These are phyloP conservation scores for Suhomyces pyralidae DNA, from an alignment of 805 yeast genomes.

Conservation along the genomic window DNA sequence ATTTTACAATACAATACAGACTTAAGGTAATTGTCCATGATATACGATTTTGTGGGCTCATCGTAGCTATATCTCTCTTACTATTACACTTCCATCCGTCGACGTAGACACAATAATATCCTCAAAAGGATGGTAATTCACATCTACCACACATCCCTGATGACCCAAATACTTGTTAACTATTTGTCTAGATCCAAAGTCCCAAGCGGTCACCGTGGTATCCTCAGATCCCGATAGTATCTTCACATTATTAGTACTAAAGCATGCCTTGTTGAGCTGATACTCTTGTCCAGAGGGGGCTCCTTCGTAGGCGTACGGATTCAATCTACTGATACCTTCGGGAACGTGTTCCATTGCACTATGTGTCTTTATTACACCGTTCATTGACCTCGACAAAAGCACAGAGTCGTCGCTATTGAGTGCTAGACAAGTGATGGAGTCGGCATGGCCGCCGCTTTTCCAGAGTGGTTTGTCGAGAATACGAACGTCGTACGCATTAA, in stretches of 20 bases:
- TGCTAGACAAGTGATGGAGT: conserved; percentile 52
- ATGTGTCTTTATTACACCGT: conserved; percentile 55
- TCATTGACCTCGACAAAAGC: conserved; percentile 52
- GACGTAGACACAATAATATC: conserved; percentile 48
- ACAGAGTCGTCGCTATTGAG: conserved; percentile 47
- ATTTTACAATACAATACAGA: no score
- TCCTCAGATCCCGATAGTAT: conserved; percentile 64
- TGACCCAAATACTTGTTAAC: conserved; percentile 57
- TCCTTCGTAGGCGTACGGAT: conserved; percentile 53
- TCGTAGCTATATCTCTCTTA: conserved; percentile 36
- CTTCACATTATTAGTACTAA: conserved; percentile 40
- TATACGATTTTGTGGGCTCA: no score
- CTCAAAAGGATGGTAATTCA: conserved; percentile 48
- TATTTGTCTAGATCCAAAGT: conserved; percentile 47
- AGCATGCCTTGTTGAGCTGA: conserved; percentile 47
- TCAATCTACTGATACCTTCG: conserved; percentile 37
- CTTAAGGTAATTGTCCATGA: no score
- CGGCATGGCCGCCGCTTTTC: conserved; percentile 37
- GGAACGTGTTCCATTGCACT: conserved; percentile 49
- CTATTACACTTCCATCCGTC: conserved; percentile 53
- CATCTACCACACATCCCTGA: conserved; percentile 57
- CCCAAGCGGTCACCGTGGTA: conserved; percentile 58
- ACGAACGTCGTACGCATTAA: conserved; percentile 59
- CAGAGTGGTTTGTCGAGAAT: conserved; percentile 41
- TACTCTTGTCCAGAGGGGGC: conserved; percentile 54